phyloP scores from a whole-genome alignment of 1,139 yeast species.

The Petasospora rhodanensis region DNA sequence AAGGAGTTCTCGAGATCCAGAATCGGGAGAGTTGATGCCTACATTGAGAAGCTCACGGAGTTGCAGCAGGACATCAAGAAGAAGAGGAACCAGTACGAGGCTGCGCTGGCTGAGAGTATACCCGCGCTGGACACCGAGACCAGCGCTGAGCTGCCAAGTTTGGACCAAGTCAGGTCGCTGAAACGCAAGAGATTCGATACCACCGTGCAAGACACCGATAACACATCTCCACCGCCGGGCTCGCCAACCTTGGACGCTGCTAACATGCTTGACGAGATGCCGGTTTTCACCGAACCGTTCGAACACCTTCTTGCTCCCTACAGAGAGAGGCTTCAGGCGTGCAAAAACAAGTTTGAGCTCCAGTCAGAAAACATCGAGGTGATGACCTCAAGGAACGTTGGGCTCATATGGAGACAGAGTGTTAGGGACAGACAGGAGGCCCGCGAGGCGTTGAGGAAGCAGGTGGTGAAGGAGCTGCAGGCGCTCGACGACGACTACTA shows the following conservation, averaged over 20 bases:
- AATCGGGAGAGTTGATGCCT: conserved; percentile 28
- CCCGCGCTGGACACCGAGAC: conserved; percentile 14
- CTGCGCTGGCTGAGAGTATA: conserved; percentile 5
- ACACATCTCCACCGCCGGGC: conserved; percentile 11
- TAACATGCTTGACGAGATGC: conserved; percentile 13
- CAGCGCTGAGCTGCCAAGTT: conserved; percentile 11
- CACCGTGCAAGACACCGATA: not conserved
- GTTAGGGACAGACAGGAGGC: conserved; percentile 21
- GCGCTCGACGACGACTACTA: conserved; percentile 25
- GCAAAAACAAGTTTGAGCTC: conserved; percentile 19
- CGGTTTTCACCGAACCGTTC: conserved; percentile 27
- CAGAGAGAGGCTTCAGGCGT: conserved; percentile 12
- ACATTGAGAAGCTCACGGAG: conserved; percentile 26
- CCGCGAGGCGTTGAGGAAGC: conserved; percentile 19
- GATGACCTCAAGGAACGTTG: conserved; percentile 12
- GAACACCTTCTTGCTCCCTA: conserved; percentile 20
- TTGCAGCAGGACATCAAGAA: conserved; percentile 14
- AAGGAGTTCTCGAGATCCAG: conserved; percentile 27
- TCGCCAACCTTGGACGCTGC: conserved; percentile 2
- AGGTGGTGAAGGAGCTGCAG: conserved; percentile 15
- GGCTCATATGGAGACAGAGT: conserved; percentile 25
- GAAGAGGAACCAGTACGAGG: conserved; percentile 7
- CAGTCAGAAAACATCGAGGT: conserved; percentile 20
- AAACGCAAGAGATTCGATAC: conserved; percentile 1
- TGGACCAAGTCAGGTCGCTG: not conserved